Evolutionary conservation across 192 early-diverging fungal species (phyloP), one percentile per base, ranked within the genome.

Genomic region (Allomyces macrogynus): DNA sequence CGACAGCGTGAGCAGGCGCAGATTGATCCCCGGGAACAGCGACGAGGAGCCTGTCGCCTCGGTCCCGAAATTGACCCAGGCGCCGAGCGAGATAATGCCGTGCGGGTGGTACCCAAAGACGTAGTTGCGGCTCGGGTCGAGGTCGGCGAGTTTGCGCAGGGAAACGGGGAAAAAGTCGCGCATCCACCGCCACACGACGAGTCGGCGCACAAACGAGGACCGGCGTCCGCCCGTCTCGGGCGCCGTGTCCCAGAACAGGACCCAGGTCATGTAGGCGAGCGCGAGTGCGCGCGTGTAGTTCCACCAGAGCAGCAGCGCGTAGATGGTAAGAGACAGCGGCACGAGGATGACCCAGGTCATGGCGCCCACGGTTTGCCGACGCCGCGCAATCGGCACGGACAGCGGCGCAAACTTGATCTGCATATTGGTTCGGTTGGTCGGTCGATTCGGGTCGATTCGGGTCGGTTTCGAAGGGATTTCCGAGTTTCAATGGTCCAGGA

Each of bases 21-120:
- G 74, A 10, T 81, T 74, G 63, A 98, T 82, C 5, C 92, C 91
- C 3, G 89, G 89, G 69, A 90, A 91, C 24, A 78, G 62, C 26
- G 80, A 67, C 24, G 83, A 81, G 61, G 95, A 86, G 20, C 82
- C 75, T 32, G 84, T 73, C 5, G 89, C 91, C 61, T 93, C 89
- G 0, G 87, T 89, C 0, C 74, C 91, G 71, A 91, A 91, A 61
- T 89, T 86, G 16, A 81, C 78, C 74, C 86, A 86, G 3, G 90
- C 87, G 16, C 87, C 89, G 32, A 92, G 79, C n/a, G 86, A 79
- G 63, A 93, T 88, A 63, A 95, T 87, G 18, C 90, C 91, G 67
- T 94, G 91, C 24, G 92, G 92, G 71, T 98, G 92, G 69, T 90
- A 90, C 60, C 83, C 92, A 78, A 98, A 92, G 1, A 98, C 77